Evolutionary conservation across 495 filamentous ascomycete genomes (phyloP).

Genomic region (Xanthoparmelia taractica): DNA sequence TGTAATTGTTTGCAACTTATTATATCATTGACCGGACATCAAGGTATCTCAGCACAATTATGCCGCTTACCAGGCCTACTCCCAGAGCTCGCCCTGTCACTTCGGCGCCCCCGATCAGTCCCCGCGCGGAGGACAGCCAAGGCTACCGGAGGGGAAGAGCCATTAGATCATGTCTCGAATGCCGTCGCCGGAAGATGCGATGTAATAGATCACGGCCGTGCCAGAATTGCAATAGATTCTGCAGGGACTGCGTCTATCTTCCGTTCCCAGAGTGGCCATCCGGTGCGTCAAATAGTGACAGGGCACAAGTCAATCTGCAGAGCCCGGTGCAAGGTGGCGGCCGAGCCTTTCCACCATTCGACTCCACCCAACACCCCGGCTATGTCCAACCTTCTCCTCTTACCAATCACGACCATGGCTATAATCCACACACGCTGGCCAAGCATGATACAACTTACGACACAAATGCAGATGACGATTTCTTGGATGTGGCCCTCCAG

Average conservation of each 20-base stretch:
- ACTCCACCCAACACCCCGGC: neutral
- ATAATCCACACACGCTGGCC: neutral
- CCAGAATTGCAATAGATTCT: slow-evolving; percentile 19
- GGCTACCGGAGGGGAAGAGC: slow-evolving; percentile 6
- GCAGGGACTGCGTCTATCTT: slow-evolving; percentile 15
- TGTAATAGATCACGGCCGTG: slow-evolving; percentile 20
- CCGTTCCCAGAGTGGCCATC: slow-evolving; percentile 12
- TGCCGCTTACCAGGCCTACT: neutral
- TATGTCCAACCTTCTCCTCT: neutral
- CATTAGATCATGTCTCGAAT: slow-evolving; percentile 19
- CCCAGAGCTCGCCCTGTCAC: neutral
- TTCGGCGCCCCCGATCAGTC: neutral
- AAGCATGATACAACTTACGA: slow-evolving; percentile 16
- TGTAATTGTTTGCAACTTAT: neutral
- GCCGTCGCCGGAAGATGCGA: slow-evolving; percentile 19
- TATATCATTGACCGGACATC: neutral
- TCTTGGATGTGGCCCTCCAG: slow-evolving; percentile 56
- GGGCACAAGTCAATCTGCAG: neutral
- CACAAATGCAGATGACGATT: slow-evolving; percentile 41
- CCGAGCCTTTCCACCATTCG: neutral
- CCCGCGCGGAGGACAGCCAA: neutral
- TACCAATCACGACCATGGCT: neutral
- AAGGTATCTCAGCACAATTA: neutral
- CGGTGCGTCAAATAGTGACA: neutral
- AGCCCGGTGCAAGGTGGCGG: neutral